These are phyloP conservation scores for Solanum pennellii DNA, from an alignment of 257 asterid genomes.

Conservation along the genomic window DNA sequence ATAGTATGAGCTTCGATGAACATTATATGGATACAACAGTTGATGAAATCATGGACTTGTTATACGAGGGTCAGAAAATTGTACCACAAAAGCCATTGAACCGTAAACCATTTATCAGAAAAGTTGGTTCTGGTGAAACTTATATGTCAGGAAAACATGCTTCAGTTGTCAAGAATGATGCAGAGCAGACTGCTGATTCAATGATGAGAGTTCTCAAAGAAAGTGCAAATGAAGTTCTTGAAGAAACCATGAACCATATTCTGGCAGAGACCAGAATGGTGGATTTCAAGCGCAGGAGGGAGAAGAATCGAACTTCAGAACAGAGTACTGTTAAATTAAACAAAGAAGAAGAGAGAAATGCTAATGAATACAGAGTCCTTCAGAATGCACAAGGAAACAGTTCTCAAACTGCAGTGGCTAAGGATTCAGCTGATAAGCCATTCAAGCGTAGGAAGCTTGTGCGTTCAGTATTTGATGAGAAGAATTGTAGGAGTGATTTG, in stretches of 20 bases:
- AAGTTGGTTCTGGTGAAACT: slow-evolving; percentile 6
- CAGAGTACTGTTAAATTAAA: not conserved
- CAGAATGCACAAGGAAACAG: not conserved
- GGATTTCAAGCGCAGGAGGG: slow-evolving; percentile 57
- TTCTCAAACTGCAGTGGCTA: no score
- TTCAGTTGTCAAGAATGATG: not conserved
- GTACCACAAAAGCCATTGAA: slow-evolving; percentile 11
- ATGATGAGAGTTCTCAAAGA: not conserved
- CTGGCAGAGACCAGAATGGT: slow-evolving; percentile 45
- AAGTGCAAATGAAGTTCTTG: not conserved
- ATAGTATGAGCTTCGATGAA: slow-evolving; percentile 5
- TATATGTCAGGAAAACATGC: slow-evolving; percentile 7
- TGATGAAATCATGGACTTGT: slow-evolving; percentile 52
- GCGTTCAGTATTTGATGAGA: no score
- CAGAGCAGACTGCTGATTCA: not conserved
- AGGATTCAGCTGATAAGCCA: no score
- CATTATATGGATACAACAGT: slow-evolving; percentile 34
- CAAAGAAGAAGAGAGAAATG: no score
- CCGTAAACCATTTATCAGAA: slow-evolving; percentile 7
- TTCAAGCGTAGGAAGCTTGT: no score
- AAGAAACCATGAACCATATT: slow-evolving; percentile 12
- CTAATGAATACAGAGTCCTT: no score
- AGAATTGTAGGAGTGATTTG: no score
- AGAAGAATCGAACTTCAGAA: slow-evolving; percentile 21
- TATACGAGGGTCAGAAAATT: slow-evolving; percentile 18